Evolutionary conservation across 1,284 basidiomycete genomes (phyloP).

Genomic region (Rhodotorula sp.): DNA sequence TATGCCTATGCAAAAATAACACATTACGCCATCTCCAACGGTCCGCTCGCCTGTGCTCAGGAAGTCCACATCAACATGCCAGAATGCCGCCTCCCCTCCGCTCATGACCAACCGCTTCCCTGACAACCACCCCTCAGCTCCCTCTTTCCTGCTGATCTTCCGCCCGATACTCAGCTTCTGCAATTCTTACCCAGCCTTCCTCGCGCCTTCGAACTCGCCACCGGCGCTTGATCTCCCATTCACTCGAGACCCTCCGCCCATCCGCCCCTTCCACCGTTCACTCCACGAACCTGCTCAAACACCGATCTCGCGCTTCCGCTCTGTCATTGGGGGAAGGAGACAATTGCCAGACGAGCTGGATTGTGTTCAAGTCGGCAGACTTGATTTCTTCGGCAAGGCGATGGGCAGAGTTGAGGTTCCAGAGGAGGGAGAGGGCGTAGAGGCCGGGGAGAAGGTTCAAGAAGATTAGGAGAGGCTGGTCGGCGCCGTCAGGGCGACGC

Average conservation of each 20-base stretch:
- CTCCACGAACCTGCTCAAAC: no score
- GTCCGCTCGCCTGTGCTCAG: no score
- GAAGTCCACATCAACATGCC: no score
- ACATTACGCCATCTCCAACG: no score
- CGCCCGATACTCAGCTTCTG: constrained; percentile 2
- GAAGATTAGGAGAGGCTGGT: constrained; percentile 8
- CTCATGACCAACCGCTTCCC: constrained; percentile 41
- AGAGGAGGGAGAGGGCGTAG: constrained; percentile 7
- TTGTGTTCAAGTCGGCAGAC: background rate
- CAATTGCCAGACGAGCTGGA: constrained; percentile 18
- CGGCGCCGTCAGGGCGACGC: background rate
- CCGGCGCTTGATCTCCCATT: background rate
- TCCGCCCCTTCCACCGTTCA: background rate
- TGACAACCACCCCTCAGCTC: background rate
- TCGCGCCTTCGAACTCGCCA: background rate
- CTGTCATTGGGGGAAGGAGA: no score
- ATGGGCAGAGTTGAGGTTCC: constrained; percentile 6
- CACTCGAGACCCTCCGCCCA: background rate
- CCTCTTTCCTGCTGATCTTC: background rate
- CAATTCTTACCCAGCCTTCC: background rate
- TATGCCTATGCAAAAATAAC: no score
- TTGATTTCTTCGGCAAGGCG: constrained; percentile 3
- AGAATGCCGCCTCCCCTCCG: constrained; percentile 13
- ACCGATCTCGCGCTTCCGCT: no score
- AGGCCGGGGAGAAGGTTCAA: constrained; percentile 7